Base-by-base conservation (phyloP, 805 yeast genomes). In the Metschnikowia cerradonensis region DNA sequence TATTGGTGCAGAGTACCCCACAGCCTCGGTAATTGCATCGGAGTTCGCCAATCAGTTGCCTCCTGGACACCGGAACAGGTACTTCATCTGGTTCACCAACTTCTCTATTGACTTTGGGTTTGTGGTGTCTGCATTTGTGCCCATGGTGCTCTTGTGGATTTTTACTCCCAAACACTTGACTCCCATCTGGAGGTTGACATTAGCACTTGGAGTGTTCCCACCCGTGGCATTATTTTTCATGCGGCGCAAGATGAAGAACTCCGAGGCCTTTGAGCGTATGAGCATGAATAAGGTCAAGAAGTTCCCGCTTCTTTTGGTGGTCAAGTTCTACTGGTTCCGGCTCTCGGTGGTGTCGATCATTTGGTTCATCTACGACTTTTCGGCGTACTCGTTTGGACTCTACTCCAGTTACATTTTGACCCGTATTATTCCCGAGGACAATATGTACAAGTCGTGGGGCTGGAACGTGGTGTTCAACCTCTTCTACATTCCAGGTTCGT, bases 1-100 rank as follows among this genome's bases (percentile, higher is more conserved):
- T 61, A 88, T 92, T 60, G 98, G 98, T 60, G 91, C 95, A 45
- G 98, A 91, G 70, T 91, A 91, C 65, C 96, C 97, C 43, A 86
- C 95, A 13, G 91, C 96, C 41, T 86, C 96, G 7, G 92, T 91
- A 17, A 95, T 96, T 35, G 89, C 95, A 59, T 90, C 97, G 30
- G 97, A 91, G 68, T 94, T 95, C 37, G 83, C 95, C 42, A 83
- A 87, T 50, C 71, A 81, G 54, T 72, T 90, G 59, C 88, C 91
- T 15, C 77, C 82, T n/a, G 96, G 96, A 51, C 77, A 79, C 53
- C 85, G 97, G 74, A 90, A 91, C 72, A 79, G 97, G 66, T 90
- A 86, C 76, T 90, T 91, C 63, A 79, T 84, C 49, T 83, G 90
- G 88, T 91, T 90, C 69, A 90, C 97, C 39, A 87, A 90, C 67